Evolutionary conservation across 768 basidiomycete species (phyloP).

Genomic region (Cubamyces lactineus): DNA sequence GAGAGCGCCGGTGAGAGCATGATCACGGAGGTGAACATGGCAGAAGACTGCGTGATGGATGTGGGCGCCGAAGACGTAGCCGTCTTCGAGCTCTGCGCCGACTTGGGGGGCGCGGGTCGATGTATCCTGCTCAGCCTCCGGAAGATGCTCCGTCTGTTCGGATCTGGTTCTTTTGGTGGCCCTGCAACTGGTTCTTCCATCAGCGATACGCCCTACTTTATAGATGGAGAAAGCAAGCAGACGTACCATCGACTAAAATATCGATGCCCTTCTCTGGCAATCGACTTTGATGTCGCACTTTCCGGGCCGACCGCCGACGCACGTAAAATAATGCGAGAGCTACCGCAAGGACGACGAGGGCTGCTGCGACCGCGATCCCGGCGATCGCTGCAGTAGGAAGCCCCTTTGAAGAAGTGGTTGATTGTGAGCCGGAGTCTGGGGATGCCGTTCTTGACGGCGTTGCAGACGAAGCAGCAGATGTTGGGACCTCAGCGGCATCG

Average conservation of each 20-base stretch:
- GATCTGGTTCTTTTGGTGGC: background rate
- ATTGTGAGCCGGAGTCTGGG: background rate
- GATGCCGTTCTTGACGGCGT: background rate
- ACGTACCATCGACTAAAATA: constrained; percentile 14
- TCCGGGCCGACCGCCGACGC: constrained; percentile 10
- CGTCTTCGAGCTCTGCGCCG: constrained; percentile 24
- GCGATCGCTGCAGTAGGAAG: constrained; percentile 15
- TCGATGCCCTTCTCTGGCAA: constrained; percentile 17
- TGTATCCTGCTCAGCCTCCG: constrained; percentile 18
- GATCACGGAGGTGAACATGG: constrained; percentile 28
- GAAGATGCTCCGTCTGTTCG: background rate
- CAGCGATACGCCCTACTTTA: too few relatives aligned
- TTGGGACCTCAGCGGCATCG: background rate
- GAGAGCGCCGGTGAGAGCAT: constrained; percentile 27
- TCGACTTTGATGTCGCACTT: constrained; percentile 7
- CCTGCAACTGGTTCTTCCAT: background rate
- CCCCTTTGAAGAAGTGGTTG: background rate
- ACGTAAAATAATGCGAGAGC: constrained; percentile 1
- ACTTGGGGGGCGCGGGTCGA: constrained; percentile 16
- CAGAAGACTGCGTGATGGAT: constrained; percentile 21
- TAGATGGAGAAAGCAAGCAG: background rate
- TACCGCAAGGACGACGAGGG: background rate
- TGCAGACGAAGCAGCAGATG: background rate
- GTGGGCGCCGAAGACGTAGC: constrained; percentile 24
- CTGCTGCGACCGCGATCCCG: constrained; percentile 16